Conservation (phyloP, 345 rosid species). For the Erucastrum elatum region DNA sequence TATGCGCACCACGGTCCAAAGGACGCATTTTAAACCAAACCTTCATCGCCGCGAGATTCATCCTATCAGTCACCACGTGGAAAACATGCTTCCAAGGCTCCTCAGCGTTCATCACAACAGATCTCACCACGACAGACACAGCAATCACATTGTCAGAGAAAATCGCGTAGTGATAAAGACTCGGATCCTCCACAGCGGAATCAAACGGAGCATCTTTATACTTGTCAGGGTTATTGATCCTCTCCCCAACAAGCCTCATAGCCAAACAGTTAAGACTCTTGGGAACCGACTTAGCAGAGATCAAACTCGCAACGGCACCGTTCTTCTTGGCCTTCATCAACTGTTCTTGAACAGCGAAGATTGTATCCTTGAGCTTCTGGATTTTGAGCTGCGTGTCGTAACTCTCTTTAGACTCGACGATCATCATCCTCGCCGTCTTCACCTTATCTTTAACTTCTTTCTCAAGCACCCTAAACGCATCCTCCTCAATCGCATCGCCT, state of each 20-base stretch:
- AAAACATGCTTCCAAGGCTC: conserved; percentile 23
- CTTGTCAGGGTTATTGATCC: conserved; percentile 71
- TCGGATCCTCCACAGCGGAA: conserved; percentile 69
- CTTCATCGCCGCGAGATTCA: conserved; percentile 91
- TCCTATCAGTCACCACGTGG: conserved; percentile 43
- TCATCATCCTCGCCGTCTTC: conserved; percentile 65
- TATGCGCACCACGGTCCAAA: conserved; percentile 66
- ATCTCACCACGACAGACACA: conserved; percentile 85
- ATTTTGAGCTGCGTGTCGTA: conserved; percentile 90
- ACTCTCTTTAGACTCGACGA: conserved; percentile 76
- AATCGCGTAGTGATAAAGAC: conserved; percentile 74
- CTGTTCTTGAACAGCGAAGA: conserved; percentile 80
- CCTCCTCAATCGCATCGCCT: conserved; percentile 60
- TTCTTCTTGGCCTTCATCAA: conserved; percentile 82
- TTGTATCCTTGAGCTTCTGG: conserved; percentile 88
- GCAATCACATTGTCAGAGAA: conserved; percentile 91
- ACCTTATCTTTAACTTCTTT: conserved; percentile 91
- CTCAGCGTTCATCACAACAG: conserved; percentile 74
- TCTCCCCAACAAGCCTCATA: conserved; percentile 91
- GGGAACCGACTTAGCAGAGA: conserved; percentile 78
- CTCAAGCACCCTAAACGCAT: conserved; percentile 72
- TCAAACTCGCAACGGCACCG: conserved; percentile 78
- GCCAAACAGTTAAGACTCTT: conserved; percentile 95
- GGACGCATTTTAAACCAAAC: conserved; percentile 97
- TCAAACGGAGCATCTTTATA: conserved; percentile 58